These are phyloP conservation scores for Fonsecaea pedrosoi DNA, from an alignment of 2,329 filamentous ascomycete species.

Conservation along the genomic window DNA sequence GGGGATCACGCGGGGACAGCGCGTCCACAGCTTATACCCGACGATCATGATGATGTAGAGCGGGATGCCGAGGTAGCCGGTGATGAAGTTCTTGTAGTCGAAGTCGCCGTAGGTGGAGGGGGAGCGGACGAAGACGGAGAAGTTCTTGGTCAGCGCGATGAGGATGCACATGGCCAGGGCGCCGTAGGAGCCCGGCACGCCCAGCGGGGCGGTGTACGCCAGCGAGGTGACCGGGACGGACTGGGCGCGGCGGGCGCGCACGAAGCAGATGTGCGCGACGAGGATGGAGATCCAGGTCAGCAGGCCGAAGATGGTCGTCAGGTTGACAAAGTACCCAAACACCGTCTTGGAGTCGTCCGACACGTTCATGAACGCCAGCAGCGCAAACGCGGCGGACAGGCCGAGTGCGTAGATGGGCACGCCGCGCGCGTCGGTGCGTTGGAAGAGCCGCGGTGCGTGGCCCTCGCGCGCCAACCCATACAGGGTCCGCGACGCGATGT, in stretches of 20 bases:
- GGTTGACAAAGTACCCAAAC: slow-evolving; percentile 71
- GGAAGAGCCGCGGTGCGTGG: slow-evolving; percentile 74
- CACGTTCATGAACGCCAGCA: slow-evolving; percentile 73
- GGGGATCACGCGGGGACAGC: slow-evolving; percentile 62
- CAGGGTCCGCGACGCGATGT: slow-evolving; percentile 62
- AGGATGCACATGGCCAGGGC: slow-evolving; percentile 74
- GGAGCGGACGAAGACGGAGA: slow-evolving; percentile 68
- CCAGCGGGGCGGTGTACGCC: slow-evolving; percentile 73
- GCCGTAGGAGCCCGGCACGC: slow-evolving; percentile 70
- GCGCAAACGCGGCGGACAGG: slow-evolving; percentile 66
- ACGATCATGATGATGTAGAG: slow-evolving; percentile 73
- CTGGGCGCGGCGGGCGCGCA: slow-evolving; percentile 68
- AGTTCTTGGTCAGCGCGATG: slow-evolving; percentile 84
- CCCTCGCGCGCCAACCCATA: slow-evolving; percentile 75
- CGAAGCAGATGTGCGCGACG: slow-evolving; percentile 71
- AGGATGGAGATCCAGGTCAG: slow-evolving; percentile 73
- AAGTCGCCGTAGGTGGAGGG: slow-evolving; percentile 59
- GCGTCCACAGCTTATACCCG: slow-evolving; percentile 68
- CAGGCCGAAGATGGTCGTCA: slow-evolving; percentile 69
- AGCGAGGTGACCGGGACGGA: slow-evolving; percentile 62
- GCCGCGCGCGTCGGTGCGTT: slow-evolving; percentile 72
- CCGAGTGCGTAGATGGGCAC: slow-evolving; percentile 72
- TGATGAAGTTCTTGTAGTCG: slow-evolving; percentile 78
- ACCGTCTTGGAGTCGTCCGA: slow-evolving; percentile 62
- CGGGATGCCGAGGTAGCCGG: slow-evolving; percentile 77